These are phyloP conservation scores for Botrytis fragariae DNA, from an alignment of 2,329 filamentous ascomycete genomes.

Conservation along the genomic window DNA sequence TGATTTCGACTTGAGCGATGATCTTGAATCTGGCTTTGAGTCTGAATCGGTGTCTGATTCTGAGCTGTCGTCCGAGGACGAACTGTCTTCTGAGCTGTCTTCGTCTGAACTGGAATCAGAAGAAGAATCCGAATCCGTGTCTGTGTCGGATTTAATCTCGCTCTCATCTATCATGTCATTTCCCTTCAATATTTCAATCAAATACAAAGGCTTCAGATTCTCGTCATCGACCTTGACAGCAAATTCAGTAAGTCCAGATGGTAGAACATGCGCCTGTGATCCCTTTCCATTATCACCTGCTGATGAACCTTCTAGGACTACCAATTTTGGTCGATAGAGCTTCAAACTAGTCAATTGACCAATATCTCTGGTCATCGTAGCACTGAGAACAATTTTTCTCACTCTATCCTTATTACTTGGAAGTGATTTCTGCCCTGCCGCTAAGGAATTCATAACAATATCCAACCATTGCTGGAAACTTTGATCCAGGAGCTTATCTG, in stretches of 20 bases:
- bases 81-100: conserved; percentile 11
- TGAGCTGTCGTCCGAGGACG: conserved; percentile 12
- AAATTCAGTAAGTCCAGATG: conserved; percentile 59
- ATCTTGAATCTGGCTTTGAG: conserved; percentile 15
- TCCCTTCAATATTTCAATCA: conserved; percentile 71
- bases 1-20: not conserved
- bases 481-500: conserved; percentile 86
- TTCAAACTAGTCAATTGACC: conserved; percentile 73
- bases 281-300: conserved; percentile 37
- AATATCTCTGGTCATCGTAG: conserved; percentile 86
- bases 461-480: conserved; percentile 90
- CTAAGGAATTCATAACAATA: conserved; percentile 63
- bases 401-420: conserved; percentile 41
- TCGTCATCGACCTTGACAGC: conserved; percentile 67
- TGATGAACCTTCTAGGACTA: conserved; percentile 62
- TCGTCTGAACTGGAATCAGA: conserved; percentile 21
- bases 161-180: conserved; percentile 46
- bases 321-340: conserved; percentile 69
- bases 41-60: conserved; percentile 9
- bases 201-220: conserved; percentile 75
- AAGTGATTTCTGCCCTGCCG: not conserved
- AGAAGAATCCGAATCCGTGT: conserved; percentile 27
- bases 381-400: conserved; percentile 83
- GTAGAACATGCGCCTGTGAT: conserved; percentile 56
- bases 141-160: conserved; percentile 38